phyloP scores from a whole-genome alignment of 306 rosid species.

The Sindora glabra region DNA sequence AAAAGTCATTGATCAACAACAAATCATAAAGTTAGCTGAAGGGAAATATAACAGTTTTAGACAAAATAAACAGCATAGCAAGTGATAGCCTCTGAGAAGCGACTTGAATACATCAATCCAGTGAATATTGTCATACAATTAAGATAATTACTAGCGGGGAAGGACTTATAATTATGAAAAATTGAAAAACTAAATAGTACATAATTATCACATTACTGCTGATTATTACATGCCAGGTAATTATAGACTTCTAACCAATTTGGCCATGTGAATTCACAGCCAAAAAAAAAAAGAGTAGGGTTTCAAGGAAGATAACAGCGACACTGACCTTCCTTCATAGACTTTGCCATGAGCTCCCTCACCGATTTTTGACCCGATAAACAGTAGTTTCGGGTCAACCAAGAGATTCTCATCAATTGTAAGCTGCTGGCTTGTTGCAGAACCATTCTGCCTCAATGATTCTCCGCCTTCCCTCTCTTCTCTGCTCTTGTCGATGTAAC shows the following conservation, averaged over 20 bases:
- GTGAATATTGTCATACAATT: not conserved
- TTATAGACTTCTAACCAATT: not conserved
- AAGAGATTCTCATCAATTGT: constrained; percentile 74
- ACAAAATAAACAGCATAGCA: not conserved
- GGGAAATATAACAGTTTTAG: not conserved
- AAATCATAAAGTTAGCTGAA: not conserved
- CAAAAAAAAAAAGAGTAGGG: not conserved
- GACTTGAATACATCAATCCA: not conserved
- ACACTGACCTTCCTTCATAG: constrained; percentile 93
- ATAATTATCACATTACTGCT: constrained; percentile 1
- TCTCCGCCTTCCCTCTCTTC: constrained; percentile 34
- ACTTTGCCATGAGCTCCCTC: constrained; percentile 99
- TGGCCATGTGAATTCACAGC: constrained; percentile 3
- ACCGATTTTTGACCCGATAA: constrained; percentile 81
- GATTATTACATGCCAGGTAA: not conserved
- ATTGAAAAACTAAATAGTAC: not conserved
- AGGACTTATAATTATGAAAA: not conserved
- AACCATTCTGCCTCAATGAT: constrained; percentile 45
- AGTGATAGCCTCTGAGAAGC: constrained; percentile 4
- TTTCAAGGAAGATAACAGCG: constrained; percentile 1
- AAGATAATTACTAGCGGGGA: not conserved
- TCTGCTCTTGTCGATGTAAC: constrained; percentile 43
- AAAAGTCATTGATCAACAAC: constrained; percentile 5
- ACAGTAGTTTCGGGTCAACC: constrained; percentile 80
- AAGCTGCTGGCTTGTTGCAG: constrained; percentile 31